Evolutionary conservation across 805 yeast species (phyloP), one percentile per base, ranked within the genome.

Genomic region (Candida tallmaniae): DNA sequence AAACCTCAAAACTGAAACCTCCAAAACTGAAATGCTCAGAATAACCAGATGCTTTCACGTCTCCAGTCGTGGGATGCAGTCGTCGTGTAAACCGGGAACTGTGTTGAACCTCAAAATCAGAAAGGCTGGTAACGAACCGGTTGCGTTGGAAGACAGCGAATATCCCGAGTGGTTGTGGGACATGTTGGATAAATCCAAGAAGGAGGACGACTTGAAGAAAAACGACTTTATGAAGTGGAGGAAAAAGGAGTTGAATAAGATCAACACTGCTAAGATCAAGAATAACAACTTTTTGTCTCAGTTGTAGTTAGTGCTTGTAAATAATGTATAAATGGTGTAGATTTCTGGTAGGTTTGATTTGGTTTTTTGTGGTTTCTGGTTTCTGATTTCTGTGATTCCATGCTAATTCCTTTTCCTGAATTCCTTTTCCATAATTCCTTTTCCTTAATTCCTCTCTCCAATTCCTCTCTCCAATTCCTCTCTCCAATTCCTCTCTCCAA

Each of bases 81-180:
- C 58, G 3, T 45, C 55, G 35, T 74, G 89, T 54, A 59, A 70
- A 46, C 80, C 84, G 33, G 88, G 97, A 40, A 82, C 93, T 0
- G 68, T 73, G 7, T 64, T 84, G 41, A 80, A 81, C 44, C 62
- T 88, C 50, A 83, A 83, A 48, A 71, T 90, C 28, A 75, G 75
- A 52, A 88, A 87, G 52, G 69, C 72, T 23, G 94, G 90, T n/a
- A 77, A 80, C 40, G 96, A 88, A 47, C 87, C 94, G 6, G 78
- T 86, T 4, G 97, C 97, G 2, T 59, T 83, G 35, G 86, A 82
- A 41, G 97, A 93, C 55, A 68, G 68, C 24, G 95, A 89, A 50
- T 90, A 90, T 54, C 98, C 98, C 4, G 84, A 73, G 29, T 90
- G 98, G 98, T 70, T 90, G 34, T 93, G 97, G 97, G 76, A 73